Base-by-base conservation (phyloP, 2,329 filamentous ascomycete genomes). In the Colletotrichum acutatum region DNA sequence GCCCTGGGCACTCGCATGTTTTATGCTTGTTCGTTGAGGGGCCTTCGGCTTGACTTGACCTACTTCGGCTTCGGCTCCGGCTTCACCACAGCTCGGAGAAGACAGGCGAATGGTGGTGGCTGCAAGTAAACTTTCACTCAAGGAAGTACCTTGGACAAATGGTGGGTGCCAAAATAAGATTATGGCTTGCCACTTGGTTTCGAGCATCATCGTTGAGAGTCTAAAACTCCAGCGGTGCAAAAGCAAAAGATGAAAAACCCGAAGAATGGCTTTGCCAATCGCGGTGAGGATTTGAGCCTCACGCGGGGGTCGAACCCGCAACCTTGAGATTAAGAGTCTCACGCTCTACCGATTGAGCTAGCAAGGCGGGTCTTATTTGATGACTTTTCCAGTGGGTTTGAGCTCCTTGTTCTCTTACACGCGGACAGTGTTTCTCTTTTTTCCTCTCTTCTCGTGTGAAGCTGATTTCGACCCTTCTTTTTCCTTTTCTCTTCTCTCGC, bases 321-420 rank as follows among this genome's bases (percentile, higher is more conserved):
- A 74, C 73, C 73, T 74, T 74, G 70, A 74, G 73, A 74, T 74
- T 89, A 89, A 89, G 90, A 92, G 90, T 91, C 90, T 91, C 87
- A 92, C 90, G 90, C 90, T 92, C 90, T 92, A 91, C 89, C 88
- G 88, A 90, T 90, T 91, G 89, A 90, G 89, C 89, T 90, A 91
- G 86, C 87, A 65, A 65, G 62, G 52, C 62, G 62, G 62, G 49
- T 64, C 49, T 56, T 37, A 6, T 42, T 56, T 28, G 14, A 34
- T 64, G n/a, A 42, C 6, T 1, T 4, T 0, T 37, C 34, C 2
- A 1, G 1, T 26, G 8, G 4, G 12, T 52, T 14, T 1, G 3
- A 9, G 2, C 0, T 1, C 12, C 1, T 52, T 32, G 8, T 12
- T 12, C 14, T 3, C 11, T n/a, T 1, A 3, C 8, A 1, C 1